These are phyloP conservation scores for Trichoderma cornu-damae DNA, from an alignment of 2,329 filamentous ascomycete species.

Conservation along the genomic window DNA sequence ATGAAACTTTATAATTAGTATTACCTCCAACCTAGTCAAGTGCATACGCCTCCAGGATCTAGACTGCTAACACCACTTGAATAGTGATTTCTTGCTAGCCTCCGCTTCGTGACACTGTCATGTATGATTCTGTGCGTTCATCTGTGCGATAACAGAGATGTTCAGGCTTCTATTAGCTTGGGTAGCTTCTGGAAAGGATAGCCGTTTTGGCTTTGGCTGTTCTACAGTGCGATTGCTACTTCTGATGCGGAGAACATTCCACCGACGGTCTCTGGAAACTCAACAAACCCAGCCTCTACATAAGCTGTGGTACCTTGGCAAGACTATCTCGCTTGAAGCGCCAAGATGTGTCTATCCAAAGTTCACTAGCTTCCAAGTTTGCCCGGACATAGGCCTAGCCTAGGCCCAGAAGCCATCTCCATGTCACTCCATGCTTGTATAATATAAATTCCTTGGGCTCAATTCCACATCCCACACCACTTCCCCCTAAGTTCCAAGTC, in stretches of 20 bases:
- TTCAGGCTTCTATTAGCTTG: background rate
- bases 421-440: background rate
- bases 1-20: background rate
- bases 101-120: background rate
- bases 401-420: background rate
- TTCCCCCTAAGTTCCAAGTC: no score
- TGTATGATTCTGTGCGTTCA: background rate
- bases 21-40: background rate
- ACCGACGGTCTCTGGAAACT: background rate
- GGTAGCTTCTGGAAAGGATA: no score
- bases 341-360: background rate
- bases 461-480: background rate
- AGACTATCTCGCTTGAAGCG: background rate
- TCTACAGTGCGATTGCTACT: no score
- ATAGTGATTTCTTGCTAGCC: background rate
- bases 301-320: no score
- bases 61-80: background rate
- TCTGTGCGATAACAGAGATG: background rate
- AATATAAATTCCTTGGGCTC: background rate
- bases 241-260: no score
- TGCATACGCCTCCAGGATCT: background rate
- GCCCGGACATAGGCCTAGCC: background rate
- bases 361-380: background rate
- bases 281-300: background rate
- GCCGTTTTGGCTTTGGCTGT: no score